Evolutionary conservation across 257 asterid genomes (phyloP).

Genomic region (Solanum chilense): DNA sequence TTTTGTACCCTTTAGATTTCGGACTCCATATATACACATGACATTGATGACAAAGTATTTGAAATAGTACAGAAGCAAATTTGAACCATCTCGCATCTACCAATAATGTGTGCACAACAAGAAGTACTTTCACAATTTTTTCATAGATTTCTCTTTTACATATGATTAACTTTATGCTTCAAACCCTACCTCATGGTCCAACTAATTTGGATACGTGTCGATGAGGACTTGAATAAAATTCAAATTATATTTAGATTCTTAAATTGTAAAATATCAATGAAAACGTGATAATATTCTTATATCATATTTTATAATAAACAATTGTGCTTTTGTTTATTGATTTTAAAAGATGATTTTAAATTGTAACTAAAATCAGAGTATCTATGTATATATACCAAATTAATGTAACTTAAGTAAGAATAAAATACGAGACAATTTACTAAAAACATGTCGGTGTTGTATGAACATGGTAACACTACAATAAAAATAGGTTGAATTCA

Average conservation of each 20-base stretch:
- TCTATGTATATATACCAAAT: not conserved
- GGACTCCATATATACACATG: not conserved
- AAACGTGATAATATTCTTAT: not conserved
- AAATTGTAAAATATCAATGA: not conserved
- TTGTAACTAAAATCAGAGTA: not conserved
- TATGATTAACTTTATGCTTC: not conserved
- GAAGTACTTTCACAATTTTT: not conserved
- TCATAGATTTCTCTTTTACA: not conserved
- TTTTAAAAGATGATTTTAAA: not conserved
- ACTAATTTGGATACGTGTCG: not conserved
- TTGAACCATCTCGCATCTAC: not conserved
- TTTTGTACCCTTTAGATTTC: too few species aligned
- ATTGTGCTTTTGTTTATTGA: not conserved
- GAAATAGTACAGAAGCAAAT: not conserved
- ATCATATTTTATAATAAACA: not conserved
- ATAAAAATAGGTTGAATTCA: too few species aligned
- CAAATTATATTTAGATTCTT: not conserved
- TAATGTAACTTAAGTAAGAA: not conserved
- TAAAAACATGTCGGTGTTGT: not conserved
- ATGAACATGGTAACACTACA: not conserved
- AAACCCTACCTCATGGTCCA: not conserved
- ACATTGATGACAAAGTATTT: not conserved
- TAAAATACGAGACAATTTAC: not conserved
- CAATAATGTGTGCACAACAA: not conserved
- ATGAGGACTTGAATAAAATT: too few species aligned